A percentile compares a stretch with the other conserved stretches of the same genome.
Evolutionary conservation across 768 basidiomycete genomes (phyloP).

Genomic region (Tubosaeta sp.): DNA sequence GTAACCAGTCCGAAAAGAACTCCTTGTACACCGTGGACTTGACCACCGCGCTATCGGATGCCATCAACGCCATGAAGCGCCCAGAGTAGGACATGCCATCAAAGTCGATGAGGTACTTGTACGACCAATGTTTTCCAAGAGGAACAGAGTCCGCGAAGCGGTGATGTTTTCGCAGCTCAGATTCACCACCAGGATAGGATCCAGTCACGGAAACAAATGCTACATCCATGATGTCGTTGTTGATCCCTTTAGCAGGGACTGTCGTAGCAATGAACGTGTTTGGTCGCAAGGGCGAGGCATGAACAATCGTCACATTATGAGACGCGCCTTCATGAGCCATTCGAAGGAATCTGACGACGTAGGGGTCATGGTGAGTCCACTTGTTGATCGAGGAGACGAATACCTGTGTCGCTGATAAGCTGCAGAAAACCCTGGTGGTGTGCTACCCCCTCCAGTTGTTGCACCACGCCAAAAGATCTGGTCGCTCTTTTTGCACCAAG

Average conservation of each 20-base stretch:
- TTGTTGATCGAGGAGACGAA: slow-evolving; percentile 9
- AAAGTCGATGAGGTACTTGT: slow-evolving; percentile 88
- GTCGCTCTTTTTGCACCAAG: slow-evolving; percentile 87
- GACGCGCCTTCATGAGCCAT: slow-evolving; percentile 57
- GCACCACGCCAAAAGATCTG: slow-evolving; percentile 94
- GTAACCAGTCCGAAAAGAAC: slow-evolving; percentile 80
- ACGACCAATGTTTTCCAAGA: slow-evolving; percentile 83
- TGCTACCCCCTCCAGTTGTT: slow-evolving; percentile 89
- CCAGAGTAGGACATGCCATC: slow-evolving; percentile 97
- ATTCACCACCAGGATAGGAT: slow-evolving; percentile 72
- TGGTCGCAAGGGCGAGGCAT: slow-evolving; percentile 60
- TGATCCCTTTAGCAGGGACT: slow-evolving; percentile 58
- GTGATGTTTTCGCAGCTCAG: slow-evolving; percentile 59
- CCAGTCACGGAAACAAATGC: slow-evolving; percentile 80
- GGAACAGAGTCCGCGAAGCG: slow-evolving; percentile 73
- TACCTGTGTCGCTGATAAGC: slow-evolving; percentile 87
- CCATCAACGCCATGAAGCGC: slow-evolving; percentile 80
- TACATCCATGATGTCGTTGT: slow-evolving; percentile 79
- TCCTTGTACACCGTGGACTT: slow-evolving; percentile 91
- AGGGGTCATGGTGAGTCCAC: neutral
- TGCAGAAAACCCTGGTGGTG: slow-evolving; percentile 75
- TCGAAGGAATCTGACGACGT: slow-evolving; percentile 54
- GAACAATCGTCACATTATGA: slow-evolving; percentile 58
- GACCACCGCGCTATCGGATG: slow-evolving; percentile 83
- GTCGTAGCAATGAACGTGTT: slow-evolving; percentile 54